Evolutionary conservation across 1,284 basidiomycete genomes (phyloP).

Genomic region (Amylostereum areolatum): DNA sequence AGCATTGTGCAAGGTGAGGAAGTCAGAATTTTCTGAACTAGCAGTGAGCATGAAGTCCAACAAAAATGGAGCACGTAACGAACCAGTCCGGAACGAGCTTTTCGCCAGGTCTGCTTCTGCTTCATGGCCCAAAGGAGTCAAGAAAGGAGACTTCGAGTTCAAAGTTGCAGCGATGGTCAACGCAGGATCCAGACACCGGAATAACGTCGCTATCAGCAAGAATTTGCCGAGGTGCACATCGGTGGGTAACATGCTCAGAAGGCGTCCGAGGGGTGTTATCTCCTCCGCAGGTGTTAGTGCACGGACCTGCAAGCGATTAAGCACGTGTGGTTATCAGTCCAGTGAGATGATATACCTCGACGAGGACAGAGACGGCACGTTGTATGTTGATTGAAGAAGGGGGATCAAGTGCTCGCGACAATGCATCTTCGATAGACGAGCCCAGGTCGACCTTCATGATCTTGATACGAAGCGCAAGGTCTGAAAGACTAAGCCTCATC

Average conservation of each 20-base stretch:
- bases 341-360: constrained; percentile 58
- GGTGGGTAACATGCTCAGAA: constrained; percentile 89
- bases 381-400: constrained; percentile 87
- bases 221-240: constrained; percentile 98
- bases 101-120: constrained; percentile 86
- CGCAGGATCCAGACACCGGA: constrained; percentile 92
- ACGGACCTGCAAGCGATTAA: constrained; percentile 49
- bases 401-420: constrained; percentile 87
- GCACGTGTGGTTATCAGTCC: neutral
- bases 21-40: constrained; percentile 87
- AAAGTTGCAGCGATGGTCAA: constrained; percentile 92
- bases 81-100: constrained; percentile 72
- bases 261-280: constrained; percentile 91
- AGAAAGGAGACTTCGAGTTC: constrained; percentile 91
- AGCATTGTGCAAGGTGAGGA: constrained; percentile 89
- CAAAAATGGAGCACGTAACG: constrained; percentile 17
- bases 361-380: constrained; percentile 83
- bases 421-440: constrained; percentile 83
- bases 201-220: constrained; percentile 79
- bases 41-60: neutral
- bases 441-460: constrained; percentile 93
- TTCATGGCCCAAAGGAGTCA: constrained; percentile 86
- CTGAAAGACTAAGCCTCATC: constrained; percentile 89
- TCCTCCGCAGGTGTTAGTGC: constrained; percentile 85
- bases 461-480: constrained; percentile 94